Base-by-base conservation (phyloP, 2,329 filamentous ascomycete species). In the Verticillium albo-atrum region DNA sequence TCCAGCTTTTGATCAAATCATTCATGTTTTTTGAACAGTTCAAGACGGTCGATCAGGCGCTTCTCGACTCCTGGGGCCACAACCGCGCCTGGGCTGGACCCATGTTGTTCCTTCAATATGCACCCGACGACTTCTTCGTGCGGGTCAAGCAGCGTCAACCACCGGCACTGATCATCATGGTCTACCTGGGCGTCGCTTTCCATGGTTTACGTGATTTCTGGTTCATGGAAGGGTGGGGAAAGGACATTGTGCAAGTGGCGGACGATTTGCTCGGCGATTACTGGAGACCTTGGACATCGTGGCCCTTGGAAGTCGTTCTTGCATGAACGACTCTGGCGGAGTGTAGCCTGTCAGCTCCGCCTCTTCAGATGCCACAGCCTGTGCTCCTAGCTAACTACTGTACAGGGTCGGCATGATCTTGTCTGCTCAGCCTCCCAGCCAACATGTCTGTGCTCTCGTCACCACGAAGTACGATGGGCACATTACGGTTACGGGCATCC, bases 71-170 rank as follows among this genome's bases (percentile, higher is more conserved):
- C 3, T 63, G 57, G 62, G 62, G 63, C 3, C 65, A 56, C 51
- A 66, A 68, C 42, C 57, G 61, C 6, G 58, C 58, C 1, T 64
- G 60, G 62, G 57, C 66, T 4, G 64, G 52, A 3, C 64, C 63
- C 15, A 15, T 66, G 6, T 37, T 61, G 27, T 67, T 67, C 26
- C 58, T 68, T 1, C 54, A 58, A 20, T 59, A 60, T 52, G 62
- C 61, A 1, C 64, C 65, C 4, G 53, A 63, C 25, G 28, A 17
- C n/a, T 67, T 62, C 56, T 66, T 67, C 25, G 55, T 56, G 4
- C 53, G 64, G n/a, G 51, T 67, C 0, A 60, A 62, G n/a, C 66
- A 68, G 27, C 54, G 65, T 3, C 66, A 67, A 30, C 64, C 66
- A 2, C 62, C 57, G 2, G 62, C 66, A 1, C 58, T 67, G 2